phyloP scores from a whole-genome alignment of 2,329 filamentous ascomycete species.

The Kalmusia sp. region DNA sequence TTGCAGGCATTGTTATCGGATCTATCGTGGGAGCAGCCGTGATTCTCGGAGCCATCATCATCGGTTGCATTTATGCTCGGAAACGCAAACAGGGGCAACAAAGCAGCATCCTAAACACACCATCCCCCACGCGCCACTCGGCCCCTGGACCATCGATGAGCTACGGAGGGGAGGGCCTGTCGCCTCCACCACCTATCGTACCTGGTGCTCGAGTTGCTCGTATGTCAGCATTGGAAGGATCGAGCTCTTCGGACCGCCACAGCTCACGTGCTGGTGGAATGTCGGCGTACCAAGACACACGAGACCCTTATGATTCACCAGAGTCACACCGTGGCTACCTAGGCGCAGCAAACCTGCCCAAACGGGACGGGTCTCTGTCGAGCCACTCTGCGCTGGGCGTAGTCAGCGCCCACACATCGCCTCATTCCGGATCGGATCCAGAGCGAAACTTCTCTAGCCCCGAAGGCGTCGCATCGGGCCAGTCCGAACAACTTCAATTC shows the following conservation, averaged over 20 bases:
- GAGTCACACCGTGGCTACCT: constrained; percentile 63
- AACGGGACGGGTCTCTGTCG: constrained; percentile 87
- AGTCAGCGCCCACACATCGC: constrained; percentile 75
- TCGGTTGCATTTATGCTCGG: constrained; percentile 65
- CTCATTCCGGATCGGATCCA: constrained; percentile 57
- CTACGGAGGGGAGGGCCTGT: constrained; percentile 49
- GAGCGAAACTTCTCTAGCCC: constrained; percentile 81
- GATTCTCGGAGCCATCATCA: constrained; percentile 68
- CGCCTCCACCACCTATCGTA: constrained; percentile 59
- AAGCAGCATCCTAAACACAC: constrained; percentile 87
- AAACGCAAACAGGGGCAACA: constrained; percentile 66
- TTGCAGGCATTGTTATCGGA: constrained; percentile 90
- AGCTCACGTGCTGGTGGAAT: constrained; percentile 42
- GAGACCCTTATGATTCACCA: constrained; percentile 71
- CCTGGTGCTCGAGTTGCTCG: constrained; percentile 90
- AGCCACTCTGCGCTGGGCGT: constrained; percentile 77
- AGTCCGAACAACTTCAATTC: constrained; percentile 92
- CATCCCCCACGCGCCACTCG: constrained; percentile 67
- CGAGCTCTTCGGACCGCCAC: constrained; percentile 61
- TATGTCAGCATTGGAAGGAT: constrained; percentile 91
- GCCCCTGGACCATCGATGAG: constrained; percentile 46
- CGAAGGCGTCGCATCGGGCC: constrained; percentile 81
- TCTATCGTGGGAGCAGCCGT: constrained; percentile 74
- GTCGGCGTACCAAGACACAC: constrained; percentile 34
- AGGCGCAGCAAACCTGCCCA: constrained; percentile 54